Base-by-base conservation (phyloP, 306 rosid species). In the Dryas octopetala region DNA sequence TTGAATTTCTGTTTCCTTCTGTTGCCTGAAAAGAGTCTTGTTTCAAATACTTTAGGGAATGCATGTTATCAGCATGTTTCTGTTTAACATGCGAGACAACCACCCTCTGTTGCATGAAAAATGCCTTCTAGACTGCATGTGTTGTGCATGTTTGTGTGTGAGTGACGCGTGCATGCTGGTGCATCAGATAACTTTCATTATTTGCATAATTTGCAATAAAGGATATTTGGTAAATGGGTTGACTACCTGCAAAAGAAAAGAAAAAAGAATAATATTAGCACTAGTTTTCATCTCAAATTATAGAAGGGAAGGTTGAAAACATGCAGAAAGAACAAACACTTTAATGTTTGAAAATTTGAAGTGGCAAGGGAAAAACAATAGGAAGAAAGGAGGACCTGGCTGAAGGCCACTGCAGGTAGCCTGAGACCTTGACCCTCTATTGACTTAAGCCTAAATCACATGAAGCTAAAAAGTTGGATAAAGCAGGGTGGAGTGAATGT, bases 221-320 rank as follows among this genome's bases (percentile, higher is more conserved):
- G 98, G 98, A 93, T 93, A 96, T 90, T 96, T 96, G 81, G 99
- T 92, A 62, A 96, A 89, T 58, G 99, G 99, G 78, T 96, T 96
- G 76, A 96, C 98, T 38, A 96, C 98, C 99, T 96, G 99, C 91
- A 82, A 79, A 79, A 80, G 71, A 70, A 78, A 78, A 41, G 61
- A 71, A 81, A 13, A 50, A 63, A 58, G 4, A 40, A 76, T 15
- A 10, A 48, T 12, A 41, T 76, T 67, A 43, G 45, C 72, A 61
- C 46, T 47, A 16, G 67, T 8, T 59, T 15, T 71, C 38, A n/a
- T 58, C 64, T 23, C 66, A 5, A 46, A 47, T 12, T 47, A 66
- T 5, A 26, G 0, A 50, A 26, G 58, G 58, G 47, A 50, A 50
- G 23, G 14, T 38, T 68, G 12, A 3, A 7, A 45, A 28, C 12